Evolutionary conservation across 1,284 basidiomycete genomes (phyloP).

Genomic region (Austroboletus niveus): DNA sequence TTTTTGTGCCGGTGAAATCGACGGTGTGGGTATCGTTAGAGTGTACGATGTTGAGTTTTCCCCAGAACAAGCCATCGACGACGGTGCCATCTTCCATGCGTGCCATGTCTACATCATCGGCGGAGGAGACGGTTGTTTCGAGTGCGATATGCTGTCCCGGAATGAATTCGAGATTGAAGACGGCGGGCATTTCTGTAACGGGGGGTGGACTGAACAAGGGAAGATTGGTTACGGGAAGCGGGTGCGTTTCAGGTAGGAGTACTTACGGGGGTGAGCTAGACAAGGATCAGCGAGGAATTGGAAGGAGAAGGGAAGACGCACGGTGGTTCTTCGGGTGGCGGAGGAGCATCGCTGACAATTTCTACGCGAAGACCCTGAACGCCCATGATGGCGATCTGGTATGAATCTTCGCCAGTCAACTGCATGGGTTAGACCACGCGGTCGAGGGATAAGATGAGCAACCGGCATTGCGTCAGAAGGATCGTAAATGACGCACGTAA

Average conservation of each 20-base stretch:
- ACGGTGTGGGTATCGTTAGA: slow-evolving; percentile 69
- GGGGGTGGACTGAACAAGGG: slow-evolving; percentile 62
- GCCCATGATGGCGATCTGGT: slow-evolving; percentile 75
- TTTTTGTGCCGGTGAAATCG: slow-evolving; percentile 76
- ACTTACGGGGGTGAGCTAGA: slow-evolving; percentile 69
- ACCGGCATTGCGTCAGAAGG: slow-evolving; percentile 9
- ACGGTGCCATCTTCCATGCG: slow-evolving; percentile 82
- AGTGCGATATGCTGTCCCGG: slow-evolving; percentile 74
- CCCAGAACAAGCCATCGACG: slow-evolving; percentile 81
- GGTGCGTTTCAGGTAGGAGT: not conserved
- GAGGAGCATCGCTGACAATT: slow-evolving; percentile 76
- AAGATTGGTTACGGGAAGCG: slow-evolving; percentile 1
- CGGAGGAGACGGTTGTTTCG: slow-evolving; percentile 70
- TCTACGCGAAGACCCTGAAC: slow-evolving; percentile 78
- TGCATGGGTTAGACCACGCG: slow-evolving; percentile 33
- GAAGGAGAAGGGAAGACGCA: slow-evolving; percentile 40
- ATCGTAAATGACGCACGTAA: slow-evolving; percentile 51
- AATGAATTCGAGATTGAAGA: slow-evolving; percentile 72
- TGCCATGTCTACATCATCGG: slow-evolving; percentile 79
- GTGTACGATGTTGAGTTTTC: slow-evolving; percentile 78
- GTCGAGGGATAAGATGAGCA: slow-evolving; percentile 18
- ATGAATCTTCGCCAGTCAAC: slow-evolving; percentile 79
- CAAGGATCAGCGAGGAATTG: slow-evolving; percentile 12
- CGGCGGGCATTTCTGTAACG: slow-evolving; percentile 80
- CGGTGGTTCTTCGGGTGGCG: slow-evolving; percentile 77